Evolutionary conservation across 2,329 filamentous ascomycete species (phyloP).

Genomic region (Fusarium armeniacum): DNA sequence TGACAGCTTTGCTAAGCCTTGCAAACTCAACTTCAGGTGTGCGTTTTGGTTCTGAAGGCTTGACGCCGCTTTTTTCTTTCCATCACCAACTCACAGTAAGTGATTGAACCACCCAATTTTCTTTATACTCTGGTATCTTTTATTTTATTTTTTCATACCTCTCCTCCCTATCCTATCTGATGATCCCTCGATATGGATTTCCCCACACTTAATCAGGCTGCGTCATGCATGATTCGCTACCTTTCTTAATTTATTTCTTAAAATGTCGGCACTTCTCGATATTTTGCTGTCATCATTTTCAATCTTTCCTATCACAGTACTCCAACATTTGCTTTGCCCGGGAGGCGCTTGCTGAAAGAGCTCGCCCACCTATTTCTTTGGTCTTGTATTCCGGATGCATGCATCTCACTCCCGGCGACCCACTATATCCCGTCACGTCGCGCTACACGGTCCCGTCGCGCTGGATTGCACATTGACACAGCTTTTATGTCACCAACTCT

Average conservation of each 20-base stretch:
- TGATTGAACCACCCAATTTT: conserved; percentile 12
- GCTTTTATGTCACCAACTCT: conserved; percentile 23
- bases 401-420: conserved; percentile 47
- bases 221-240: conserved; percentile 30
- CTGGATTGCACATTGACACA: conserved; percentile 38
- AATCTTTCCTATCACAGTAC: conserved; percentile 10
- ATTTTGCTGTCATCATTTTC: conserved; percentile 15
- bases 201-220: conserved; percentile 40
- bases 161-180: conserved; percentile 21
- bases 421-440: conserved; percentile 48
- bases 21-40: conserved; percentile 18
- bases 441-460: conserved; percentile 50
- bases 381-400: conserved; percentile 44
- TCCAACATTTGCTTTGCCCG: conserved; percentile 10
- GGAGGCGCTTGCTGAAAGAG: conserved; percentile 30
- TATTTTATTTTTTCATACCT: conserved; percentile 3
- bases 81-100: conserved; percentile 44
- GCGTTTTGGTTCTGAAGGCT: conserved; percentile 30
- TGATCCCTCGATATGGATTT: conserved; percentile 33
- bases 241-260: conserved; percentile 20
- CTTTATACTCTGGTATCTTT: conserved; percentile 15
- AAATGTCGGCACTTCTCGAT: conserved; percentile 24
- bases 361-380: conserved; percentile 15
- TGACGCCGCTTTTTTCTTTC: conserved; percentile 20
- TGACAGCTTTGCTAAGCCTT: conserved; percentile 30